Conservation (phyloP, 2,329 filamentous ascomycete species). For the Zymoseptoria passerinii region DNA sequence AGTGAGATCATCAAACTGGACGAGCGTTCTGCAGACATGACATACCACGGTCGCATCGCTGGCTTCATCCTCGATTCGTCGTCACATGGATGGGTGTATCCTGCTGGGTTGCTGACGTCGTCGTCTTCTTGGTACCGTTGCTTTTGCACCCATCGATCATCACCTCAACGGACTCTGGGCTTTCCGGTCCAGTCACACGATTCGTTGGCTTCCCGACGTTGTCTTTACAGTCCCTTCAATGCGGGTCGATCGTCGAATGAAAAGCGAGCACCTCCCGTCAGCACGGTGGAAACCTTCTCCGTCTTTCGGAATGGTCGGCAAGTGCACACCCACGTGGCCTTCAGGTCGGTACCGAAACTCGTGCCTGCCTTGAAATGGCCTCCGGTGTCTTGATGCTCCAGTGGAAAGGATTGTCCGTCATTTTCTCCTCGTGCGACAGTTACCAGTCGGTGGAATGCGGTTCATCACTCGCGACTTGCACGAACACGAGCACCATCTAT, state of each 20-base stretch:
- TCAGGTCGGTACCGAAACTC: not conserved
- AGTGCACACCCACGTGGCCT: not conserved
- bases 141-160: not conserved
- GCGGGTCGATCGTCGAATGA: not conserved
- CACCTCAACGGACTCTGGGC: not conserved
- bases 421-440: not conserved
- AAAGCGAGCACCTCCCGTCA: not conserved
- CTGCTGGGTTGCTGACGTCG: not conserved
- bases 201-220: not conserved
- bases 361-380: not conserved
- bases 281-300: not conserved
- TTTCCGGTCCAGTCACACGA: not conserved
- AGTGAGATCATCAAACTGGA: not conserved
- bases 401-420: not conserved
- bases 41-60: not conserved
- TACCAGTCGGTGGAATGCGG: not conserved
- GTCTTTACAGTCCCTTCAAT: too few relatives aligned
- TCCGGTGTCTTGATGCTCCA: not conserved
- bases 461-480: not conserved
- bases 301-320: not conserved
- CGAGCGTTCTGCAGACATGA: not conserved
- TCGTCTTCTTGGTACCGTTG: not conserved
- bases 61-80: not conserved
- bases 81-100: not conserved
- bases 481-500: not conserved